Base-by-base conservation (phyloP, 768 basidiomycete genomes). In the Phanerochaete carnosa region DNA sequence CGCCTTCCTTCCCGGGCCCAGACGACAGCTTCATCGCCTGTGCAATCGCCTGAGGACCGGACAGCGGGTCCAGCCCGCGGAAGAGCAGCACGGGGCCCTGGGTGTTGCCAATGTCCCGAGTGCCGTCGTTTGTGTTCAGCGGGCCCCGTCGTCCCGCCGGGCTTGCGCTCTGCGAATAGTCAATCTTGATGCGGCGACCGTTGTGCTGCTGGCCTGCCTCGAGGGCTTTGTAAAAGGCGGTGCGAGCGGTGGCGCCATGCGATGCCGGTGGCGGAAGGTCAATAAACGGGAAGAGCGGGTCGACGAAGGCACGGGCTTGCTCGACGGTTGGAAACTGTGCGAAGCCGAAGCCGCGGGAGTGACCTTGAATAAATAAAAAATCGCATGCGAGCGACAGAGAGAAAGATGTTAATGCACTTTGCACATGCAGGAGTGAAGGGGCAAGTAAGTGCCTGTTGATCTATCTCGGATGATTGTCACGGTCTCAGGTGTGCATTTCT, bases 381-480 rank as follows among this genome's bases (percentile, higher is more conserved):
- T 85, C 62, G 45, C 49, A 35, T 46, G 58, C 45, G 28, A 49
- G 49, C 58, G 60, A 57, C 49, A 46, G 43, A 79, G 81, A 78
- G 69, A 70, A 75, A 69, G 78, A 87, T 74, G 88, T 91, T 78
- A 93, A 91, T 88, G 85, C 77, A 80, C 62, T 67, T 62, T 79
- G 83, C 77, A 80, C 77, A 62, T 77, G 75, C 75, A 77, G 76
- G 76, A 83, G 86, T 82, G 84, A 89, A 89, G 79, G 78, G 88
- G 86, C 83, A 90, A 90, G 84, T 88, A 91, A 90, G 84, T 88
- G 88, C 95, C 95, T 84, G 96, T 89, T 84, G 86, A 83, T 86
- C 91, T 91, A 74, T 98, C 96, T 81, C 92, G 88, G 74, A 98
- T 95, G 68, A 98, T 95, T 69, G 94, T 98, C 69, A 92, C 90